Evolutionary conservation across 805 yeast species (phyloP).

Genomic region (Maudiozyma serrabonitensis): DNA sequence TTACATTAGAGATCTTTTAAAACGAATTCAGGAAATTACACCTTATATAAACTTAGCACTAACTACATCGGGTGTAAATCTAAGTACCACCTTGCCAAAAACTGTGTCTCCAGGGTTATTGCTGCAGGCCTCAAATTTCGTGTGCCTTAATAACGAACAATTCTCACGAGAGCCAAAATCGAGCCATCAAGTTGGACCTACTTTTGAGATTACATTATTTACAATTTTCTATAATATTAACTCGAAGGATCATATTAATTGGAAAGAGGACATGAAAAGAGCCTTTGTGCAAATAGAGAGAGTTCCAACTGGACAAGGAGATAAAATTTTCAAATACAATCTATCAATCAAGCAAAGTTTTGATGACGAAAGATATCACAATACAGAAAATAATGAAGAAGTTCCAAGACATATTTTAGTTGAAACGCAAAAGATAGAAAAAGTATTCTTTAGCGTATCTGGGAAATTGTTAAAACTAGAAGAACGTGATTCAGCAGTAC

Average conservation of each 20-base stretch:
- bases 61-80: conserved; percentile 57
- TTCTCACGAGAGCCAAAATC: neutral
- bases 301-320: conserved; percentile 5
- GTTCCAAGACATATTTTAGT: conserved; percentile 29
- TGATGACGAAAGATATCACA: conserved; percentile 67
- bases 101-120: conserved; percentile 55
- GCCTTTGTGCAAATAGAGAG: conserved; percentile 38
- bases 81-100: conserved; percentile 40
- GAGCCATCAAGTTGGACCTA: conserved; percentile 44
- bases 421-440: conserved; percentile 35
- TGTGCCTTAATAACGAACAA: conserved; percentile 23
- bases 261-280: conserved; percentile 67
- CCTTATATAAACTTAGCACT: conserved; percentile 59
- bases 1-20: conserved; percentile 39
- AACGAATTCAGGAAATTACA: conserved; percentile 53
- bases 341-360: conserved; percentile 47
- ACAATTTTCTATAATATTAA: conserved; percentile 54
- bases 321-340: conserved; percentile 31
- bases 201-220: conserved; percentile 46
- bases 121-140: conserved; percentile 47
- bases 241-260: conserved; percentile 36
- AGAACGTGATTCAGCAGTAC: conserved; percentile 53
- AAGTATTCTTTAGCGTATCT: conserved; percentile 60
- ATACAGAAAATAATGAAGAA: conserved; percentile 37
- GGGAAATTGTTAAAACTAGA: conserved; percentile 56